Conservation (phyloP, 768 basidiomycete genomes). For the Glaciozyma antarctica region DNA sequence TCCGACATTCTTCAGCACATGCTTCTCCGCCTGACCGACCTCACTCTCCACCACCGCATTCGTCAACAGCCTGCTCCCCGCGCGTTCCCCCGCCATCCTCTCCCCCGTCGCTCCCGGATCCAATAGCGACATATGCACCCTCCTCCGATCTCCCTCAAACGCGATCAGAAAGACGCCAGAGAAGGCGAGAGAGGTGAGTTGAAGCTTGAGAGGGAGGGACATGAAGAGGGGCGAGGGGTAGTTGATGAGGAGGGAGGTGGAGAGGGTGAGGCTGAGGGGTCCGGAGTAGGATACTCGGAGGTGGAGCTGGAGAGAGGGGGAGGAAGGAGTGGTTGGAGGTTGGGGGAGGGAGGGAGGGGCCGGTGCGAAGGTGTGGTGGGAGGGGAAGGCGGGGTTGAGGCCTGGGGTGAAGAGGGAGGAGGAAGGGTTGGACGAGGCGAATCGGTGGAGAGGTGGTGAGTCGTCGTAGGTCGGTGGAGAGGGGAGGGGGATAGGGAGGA, state of each 20-base stretch:
- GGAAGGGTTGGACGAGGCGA: slow-evolving; percentile 6
- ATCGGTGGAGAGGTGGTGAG: background rate
- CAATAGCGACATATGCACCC: slow-evolving; percentile 78
- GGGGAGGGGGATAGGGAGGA: background rate
- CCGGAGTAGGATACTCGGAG: slow-evolving; percentile 62
- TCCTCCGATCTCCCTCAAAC: slow-evolving; percentile 69
- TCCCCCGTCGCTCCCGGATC: slow-evolving; percentile 37
- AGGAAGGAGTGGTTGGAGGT: slow-evolving; percentile 17
- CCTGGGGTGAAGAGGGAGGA: background rate
- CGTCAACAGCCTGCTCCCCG: slow-evolving; percentile 70
- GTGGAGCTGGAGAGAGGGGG: slow-evolving; percentile 52
- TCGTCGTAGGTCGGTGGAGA: background rate
- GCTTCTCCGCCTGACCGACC: slow-evolving; percentile 90
- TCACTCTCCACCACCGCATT: slow-evolving; percentile 89
- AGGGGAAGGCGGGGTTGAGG: slow-evolving; percentile 20
- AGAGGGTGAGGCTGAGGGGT: slow-evolving; percentile 74
- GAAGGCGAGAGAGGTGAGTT: slow-evolving; percentile 80
- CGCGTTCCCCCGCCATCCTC: background rate
- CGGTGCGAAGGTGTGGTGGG: slow-evolving; percentile 7
- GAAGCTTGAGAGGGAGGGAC: slow-evolving; percentile 88
- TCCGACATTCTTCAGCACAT: slow-evolving; percentile 89
- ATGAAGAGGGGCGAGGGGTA: slow-evolving; percentile 95
- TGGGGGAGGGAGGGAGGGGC: background rate
- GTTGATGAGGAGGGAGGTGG: slow-evolving; percentile 89
- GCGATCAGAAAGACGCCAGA: slow-evolving; percentile 80